Evolutionary conservation across 2,329 filamentous ascomycete genomes (phyloP).

Genomic region (Alternaria rosae): DNA sequence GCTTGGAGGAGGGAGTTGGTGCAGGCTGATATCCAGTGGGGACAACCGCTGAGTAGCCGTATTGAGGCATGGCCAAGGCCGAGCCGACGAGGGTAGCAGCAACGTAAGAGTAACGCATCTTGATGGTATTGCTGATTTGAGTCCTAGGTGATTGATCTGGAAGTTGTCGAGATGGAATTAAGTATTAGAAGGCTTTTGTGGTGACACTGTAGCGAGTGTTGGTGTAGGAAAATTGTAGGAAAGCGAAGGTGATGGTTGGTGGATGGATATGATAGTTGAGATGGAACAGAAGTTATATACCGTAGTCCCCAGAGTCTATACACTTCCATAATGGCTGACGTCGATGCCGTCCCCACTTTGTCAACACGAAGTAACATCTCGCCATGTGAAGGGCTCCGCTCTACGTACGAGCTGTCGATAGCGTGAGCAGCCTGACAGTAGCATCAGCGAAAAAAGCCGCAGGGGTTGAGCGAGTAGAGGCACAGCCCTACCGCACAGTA

Average conservation of each 20-base stretch:
- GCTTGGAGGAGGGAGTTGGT: constrained; percentile 5
- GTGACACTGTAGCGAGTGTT: constrained; percentile 43
- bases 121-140: constrained; percentile 20
- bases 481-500: constrained; percentile 32
- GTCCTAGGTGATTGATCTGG: constrained; percentile 2
- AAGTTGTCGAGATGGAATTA: constrained; percentile 27
- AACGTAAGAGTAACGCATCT: constrained; percentile 44
- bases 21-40: constrained; percentile 9
- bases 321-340: constrained; percentile 36
- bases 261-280: constrained; percentile 23
- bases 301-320: constrained; percentile 17
- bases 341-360: constrained; percentile 33
- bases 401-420: constrained; percentile 41
- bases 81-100: constrained; percentile 42
- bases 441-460: constrained; percentile 23
- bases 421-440: constrained; percentile 29
- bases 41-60: constrained; percentile 15
- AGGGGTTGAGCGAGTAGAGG: constrained; percentile 15
- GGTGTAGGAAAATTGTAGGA: constrained; percentile 25
- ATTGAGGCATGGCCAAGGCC: constrained; percentile 39
- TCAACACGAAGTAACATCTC: constrained; percentile 37
- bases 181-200: constrained; percentile 32
- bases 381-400: constrained; percentile 25
- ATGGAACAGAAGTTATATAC: constrained; percentile 38
- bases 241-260: constrained; percentile 44